Evolutionary conservation across 1,284 basidiomycete genomes (phyloP).

Genomic region (Cryptococcus sp.): DNA sequence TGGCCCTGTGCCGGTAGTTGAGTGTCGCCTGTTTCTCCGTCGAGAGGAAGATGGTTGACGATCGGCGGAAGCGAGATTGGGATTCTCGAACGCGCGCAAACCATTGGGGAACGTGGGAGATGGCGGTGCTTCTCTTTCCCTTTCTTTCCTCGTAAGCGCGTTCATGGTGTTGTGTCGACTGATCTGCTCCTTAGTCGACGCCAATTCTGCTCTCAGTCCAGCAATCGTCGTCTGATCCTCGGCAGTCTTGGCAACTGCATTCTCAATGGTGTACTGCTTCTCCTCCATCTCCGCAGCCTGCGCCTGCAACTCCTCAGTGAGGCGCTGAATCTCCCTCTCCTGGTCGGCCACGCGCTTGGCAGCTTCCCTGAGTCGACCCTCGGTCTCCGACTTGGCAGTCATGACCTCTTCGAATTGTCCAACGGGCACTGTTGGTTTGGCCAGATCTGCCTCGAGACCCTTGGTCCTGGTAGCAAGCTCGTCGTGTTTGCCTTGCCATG

Average conservation of each 20-base stretch:
- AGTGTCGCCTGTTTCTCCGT: slow-evolving; percentile 58
- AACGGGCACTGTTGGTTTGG: slow-evolving; percentile 71
- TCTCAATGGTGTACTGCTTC: slow-evolving; percentile 65
- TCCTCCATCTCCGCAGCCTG: slow-evolving; percentile 66
- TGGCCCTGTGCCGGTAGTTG: slow-evolving; percentile 37
- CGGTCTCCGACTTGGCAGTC: slow-evolving; percentile 74
- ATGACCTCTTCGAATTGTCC: slow-evolving; percentile 76
- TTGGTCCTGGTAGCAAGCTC: slow-evolving; percentile 80
- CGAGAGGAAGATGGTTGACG: slow-evolving; percentile 69
- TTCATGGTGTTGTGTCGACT: slow-evolving; percentile 90
- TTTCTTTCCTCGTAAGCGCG: slow-evolving; percentile 64
- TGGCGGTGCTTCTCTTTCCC: slow-evolving; percentile 59
- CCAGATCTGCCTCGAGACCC: slow-evolving; percentile 70
- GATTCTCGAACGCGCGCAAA: slow-evolving; percentile 40
- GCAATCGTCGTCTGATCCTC: slow-evolving; percentile 84
- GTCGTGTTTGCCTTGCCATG: slow-evolving; percentile 84
- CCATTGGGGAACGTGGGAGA: slow-evolving; percentile 65
- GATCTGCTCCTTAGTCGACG: slow-evolving; percentile 88
- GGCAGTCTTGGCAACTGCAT: slow-evolving; percentile 59
- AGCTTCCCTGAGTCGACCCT: slow-evolving; percentile 77
- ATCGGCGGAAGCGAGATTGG: slow-evolving; percentile 40
- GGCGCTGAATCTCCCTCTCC: slow-evolving; percentile 76
- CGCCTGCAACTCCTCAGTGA: slow-evolving; percentile 71
- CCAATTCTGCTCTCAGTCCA: slow-evolving; percentile 88
- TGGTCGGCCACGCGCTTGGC: slow-evolving; percentile 73